Evolutionary conservation across 371 early-diverging fungal species (phyloP).

Genomic region (Rhizomucor miehei): DNA sequence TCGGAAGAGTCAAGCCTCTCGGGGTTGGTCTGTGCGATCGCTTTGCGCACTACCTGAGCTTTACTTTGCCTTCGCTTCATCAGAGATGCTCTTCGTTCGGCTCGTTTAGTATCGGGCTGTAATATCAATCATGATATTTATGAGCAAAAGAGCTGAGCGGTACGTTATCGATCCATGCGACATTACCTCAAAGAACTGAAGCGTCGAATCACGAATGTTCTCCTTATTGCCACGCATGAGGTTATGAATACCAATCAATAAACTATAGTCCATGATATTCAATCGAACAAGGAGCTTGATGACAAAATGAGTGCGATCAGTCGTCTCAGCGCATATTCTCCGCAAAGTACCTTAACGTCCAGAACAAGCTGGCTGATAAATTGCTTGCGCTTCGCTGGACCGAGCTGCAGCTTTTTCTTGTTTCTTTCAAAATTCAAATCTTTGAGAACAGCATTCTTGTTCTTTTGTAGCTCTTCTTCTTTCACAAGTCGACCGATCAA

Average conservation of each 20-base stretch:
- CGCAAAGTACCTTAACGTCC: conserved; percentile 67
- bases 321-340: conserved; percentile 30
- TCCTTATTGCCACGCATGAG: conserved; percentile 82
- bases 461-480: conserved; percentile 72
- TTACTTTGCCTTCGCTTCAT: conserved; percentile 61
- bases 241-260: conserved; percentile 92
- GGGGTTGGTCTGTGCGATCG: conserved; percentile 72
- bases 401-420: conserved; percentile 75
- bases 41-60: conserved; percentile 67
- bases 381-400: conserved; percentile 77
- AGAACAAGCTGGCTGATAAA: conserved; percentile 85
- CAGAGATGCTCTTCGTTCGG: conserved; percentile 35
- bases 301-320: too few species aligned
- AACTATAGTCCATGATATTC: conserved; percentile 89
- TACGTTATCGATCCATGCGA: conserved; percentile 51
- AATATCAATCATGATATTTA: conserved; percentile 11
- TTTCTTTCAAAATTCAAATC: conserved; percentile 92
- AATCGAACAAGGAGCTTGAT: conserved; percentile 72
- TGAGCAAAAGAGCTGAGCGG: conserved; percentile 38
- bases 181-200: conserved; percentile 72
- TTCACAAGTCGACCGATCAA: conserved; percentile 81
- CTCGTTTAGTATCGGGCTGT: conserved; percentile 52
- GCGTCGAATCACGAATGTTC: conserved; percentile 83
- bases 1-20: conserved; percentile 58
- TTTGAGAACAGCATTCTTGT: conserved; percentile 89